Percentiles rank a stretch among this genome's conserved stretches.
Evolutionary conservation across 108 stramenopile genomes (phyloP).

Genomic region (Parmales sp.): DNA sequence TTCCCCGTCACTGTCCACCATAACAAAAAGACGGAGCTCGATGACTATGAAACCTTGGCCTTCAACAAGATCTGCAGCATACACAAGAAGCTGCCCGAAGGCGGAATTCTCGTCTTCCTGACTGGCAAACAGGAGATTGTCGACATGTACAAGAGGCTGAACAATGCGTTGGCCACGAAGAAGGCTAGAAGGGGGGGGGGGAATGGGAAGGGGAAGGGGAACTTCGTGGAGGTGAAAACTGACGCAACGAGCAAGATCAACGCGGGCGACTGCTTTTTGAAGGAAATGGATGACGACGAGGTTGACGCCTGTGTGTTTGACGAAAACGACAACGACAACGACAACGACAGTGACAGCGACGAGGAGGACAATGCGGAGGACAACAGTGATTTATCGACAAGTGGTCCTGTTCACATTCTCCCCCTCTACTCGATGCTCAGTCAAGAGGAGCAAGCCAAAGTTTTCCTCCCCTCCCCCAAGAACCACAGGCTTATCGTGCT

Average conservation of each 20-base stretch:
- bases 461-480: conserved; percentile 77
- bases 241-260: neutral
- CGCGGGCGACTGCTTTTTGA: conserved; percentile 8
- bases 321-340: conserved; percentile 30
- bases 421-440: conserved; percentile 91
- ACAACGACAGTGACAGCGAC: conserved; percentile 11
- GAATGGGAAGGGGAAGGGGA: conserved; percentile 7
- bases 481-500: conserved; percentile 83
- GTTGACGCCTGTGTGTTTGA: conserved; percentile 15
- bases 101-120: conserved; percentile 89
- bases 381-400: conserved; percentile 42
- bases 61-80: conserved; percentile 29
- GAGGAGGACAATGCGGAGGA: conserved; percentile 17
- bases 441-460: conserved; percentile 73
- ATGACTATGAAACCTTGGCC: conserved; percentile 60
- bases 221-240: neutral
- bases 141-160: conserved; percentile 60
- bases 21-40: conserved; percentile 82
- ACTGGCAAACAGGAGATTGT: conserved; percentile 91
- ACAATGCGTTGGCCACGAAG: conserved; percentile 17
- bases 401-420: conserved; percentile 43
- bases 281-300: conserved; percentile 22
- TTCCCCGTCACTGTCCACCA: conserved; percentile 93
- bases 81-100: conserved; percentile 35
- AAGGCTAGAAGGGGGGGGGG: neutral